These are phyloP conservation scores for Helotiales sp. DNA, from an alignment of 2,329 filamentous ascomycete species.

Conservation along the genomic window DNA sequence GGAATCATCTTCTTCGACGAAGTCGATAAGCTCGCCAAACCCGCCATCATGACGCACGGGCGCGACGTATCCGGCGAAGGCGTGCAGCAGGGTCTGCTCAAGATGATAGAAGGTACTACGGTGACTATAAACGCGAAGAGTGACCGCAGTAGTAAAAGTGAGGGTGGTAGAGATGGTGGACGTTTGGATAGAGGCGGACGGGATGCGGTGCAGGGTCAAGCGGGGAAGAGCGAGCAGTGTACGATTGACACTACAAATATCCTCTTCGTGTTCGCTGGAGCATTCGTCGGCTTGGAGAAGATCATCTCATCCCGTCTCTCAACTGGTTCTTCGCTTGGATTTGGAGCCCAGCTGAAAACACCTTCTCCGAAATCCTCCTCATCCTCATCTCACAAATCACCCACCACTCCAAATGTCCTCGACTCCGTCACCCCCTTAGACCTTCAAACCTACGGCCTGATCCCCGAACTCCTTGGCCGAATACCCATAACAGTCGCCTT, in stretches of 20 bases:
- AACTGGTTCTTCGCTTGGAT: conserved; percentile 82
- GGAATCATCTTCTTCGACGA: conserved; percentile 97
- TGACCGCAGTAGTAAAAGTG: conserved; percentile 49
- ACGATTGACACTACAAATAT: conserved; percentile 94
- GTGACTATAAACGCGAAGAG: conserved; percentile 90
- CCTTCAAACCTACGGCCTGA: conserved; percentile 85
- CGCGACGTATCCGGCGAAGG: conserved; percentile 96
- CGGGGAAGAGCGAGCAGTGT: conserved; percentile 53
- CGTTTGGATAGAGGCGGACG: conserved; percentile 29
- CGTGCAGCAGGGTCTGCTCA: conserved; percentile 92
- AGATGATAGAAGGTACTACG: conserved; percentile 95
- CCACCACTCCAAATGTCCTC: conserved; percentile 20
- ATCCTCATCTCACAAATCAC: conserved; percentile 55
- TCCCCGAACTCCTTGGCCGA: conserved; percentile 94
- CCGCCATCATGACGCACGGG: conserved; percentile 76
- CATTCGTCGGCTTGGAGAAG: conserved; percentile 92
- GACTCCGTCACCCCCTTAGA: conserved; percentile 73
- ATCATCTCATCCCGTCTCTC: conserved; percentile 85
- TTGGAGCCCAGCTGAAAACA: conserved; percentile 78
- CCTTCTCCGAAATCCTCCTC: conserved; percentile 60
- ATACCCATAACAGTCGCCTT: conserved; percentile 90
- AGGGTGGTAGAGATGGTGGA: conserved; percentile 36
- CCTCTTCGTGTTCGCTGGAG: conserved; percentile 94
- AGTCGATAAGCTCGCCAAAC: conserved; percentile 94
- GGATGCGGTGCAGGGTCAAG: conserved; percentile 23